A percentile compares a stretch with the other conserved stretches of the same genome.
Conservation (phyloP, 345 rosid genomes). For the Eutrema yunnanense region DNA sequence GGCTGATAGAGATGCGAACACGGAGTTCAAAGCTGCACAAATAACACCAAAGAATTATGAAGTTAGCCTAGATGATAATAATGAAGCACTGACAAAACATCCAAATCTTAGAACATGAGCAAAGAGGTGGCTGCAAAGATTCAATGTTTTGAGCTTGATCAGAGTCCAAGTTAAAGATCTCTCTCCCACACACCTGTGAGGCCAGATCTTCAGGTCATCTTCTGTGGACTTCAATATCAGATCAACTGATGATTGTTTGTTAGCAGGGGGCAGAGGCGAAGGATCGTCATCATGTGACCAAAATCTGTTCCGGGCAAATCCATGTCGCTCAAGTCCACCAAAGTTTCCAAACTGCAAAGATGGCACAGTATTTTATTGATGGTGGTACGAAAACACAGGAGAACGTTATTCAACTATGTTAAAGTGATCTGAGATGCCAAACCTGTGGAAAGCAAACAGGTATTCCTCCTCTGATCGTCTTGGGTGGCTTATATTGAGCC, state of each 20-base stretch:
- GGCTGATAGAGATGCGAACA: slow-evolving; percentile 64
- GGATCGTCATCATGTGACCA: slow-evolving; percentile 81
- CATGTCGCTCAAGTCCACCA: slow-evolving; percentile 80
- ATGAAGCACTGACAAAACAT: not conserved
- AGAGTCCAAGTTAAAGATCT: not conserved
- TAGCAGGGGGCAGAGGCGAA: slow-evolving; percentile 73
- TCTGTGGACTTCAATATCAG: slow-evolving; percentile 68
- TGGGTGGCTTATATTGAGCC: slow-evolving; percentile 69
- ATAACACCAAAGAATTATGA: not conserved
- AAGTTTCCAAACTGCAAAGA: slow-evolving; percentile 65
- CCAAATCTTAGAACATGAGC: not conserved
- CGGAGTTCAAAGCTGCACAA: slow-evolving; percentile 82
- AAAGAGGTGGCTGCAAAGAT: not conserved
- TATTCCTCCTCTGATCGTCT: slow-evolving; percentile 82
- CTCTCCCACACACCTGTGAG: slow-evolving; percentile 51
- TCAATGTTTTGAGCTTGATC: not conserved
- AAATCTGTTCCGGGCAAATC: slow-evolving; percentile 75
- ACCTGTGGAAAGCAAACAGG: slow-evolving; percentile 95
- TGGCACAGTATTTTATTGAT: not conserved
- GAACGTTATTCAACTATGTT: not conserved
- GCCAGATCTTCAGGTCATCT: slow-evolving; percentile 81
- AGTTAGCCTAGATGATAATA: slow-evolving; percentile 3
- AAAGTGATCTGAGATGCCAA: slow-evolving; percentile 21
- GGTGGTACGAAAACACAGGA: not conserved
- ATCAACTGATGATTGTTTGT: slow-evolving; percentile 69